Evolutionary conservation across 2,329 filamentous ascomycete genomes (phyloP), one percentile per base, ranked within the genome.

Genomic region (Byssochlamys sp.): DNA sequence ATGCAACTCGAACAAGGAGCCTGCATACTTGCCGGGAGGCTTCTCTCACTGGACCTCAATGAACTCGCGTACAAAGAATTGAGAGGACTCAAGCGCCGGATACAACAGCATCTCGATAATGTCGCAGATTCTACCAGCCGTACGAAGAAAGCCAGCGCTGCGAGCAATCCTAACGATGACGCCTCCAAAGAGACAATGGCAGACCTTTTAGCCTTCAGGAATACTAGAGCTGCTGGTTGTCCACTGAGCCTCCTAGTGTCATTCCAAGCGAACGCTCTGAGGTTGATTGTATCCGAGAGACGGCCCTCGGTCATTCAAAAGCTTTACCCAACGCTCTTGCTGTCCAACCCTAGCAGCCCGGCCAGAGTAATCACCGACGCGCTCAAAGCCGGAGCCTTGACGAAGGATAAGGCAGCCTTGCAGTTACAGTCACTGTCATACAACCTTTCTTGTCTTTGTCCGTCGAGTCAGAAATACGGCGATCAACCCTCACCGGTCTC

Each of bases 391-490:
- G 69, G 70, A 4, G 62, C 58, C n/a, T 56, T 77, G 4, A 57
- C 67, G 2, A 66, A 65, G 27, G 74, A 76, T 39, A 75, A 76
- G 57, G 73, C 73, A 27, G 73, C 73, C 11, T 61, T 73, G 24
- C 75, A 79, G 58, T 65, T 79, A n/a, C 73, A 77, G 57, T 62
- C 74, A 1, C 65, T 78, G 4, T 74, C 77, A 1, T 75, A 75
- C 57, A 71, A 66, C 2, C 59, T 78, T 4, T 52, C 72, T 12
- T 72, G 74, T 7, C 61, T 76, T 12, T 68, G 63, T 50, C 67
- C 69, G 2, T 57, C 57, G 4, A 53, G 62, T 11, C 62, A 64
- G 6, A 58, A 65, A 25, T 54, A 62, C 33, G 60, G 60, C 0
- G 57, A 56, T 7, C 59, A 59, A 7, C 59, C 52, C 11, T 56